A percentile compares a stretch with the other conserved stretches of the same genome.
Evolutionary conservation across 192 early-diverging fungal species (phyloP).

Genomic region (Coemansia reversa): DNA sequence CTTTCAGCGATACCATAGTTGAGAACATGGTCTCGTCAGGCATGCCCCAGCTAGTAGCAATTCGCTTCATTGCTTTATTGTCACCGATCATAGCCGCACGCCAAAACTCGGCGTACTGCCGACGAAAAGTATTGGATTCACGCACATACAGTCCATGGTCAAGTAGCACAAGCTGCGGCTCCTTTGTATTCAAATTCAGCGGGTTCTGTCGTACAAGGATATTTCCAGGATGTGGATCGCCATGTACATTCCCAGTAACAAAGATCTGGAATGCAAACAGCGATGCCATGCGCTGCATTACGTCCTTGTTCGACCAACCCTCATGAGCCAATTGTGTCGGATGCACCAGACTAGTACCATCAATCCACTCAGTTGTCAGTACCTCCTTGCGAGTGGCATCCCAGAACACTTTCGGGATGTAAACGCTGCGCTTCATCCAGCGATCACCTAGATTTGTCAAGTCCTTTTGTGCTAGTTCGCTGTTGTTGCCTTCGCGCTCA

Average conservation of each 20-base stretch:
- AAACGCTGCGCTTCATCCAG: slow-evolving; percentile 54
- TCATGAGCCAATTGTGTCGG: slow-evolving; percentile 31
- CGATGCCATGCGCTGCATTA: slow-evolving; percentile 74
- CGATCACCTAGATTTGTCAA: slow-evolving; percentile 54
- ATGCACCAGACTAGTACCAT: slow-evolving; percentile 73
- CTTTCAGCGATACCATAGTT: slow-evolving; percentile 44
- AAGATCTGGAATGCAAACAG: slow-evolving; percentile 89
- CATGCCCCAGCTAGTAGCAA: slow-evolving; percentile 72
- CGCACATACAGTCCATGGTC: slow-evolving; percentile 93
- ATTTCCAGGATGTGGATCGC: slow-evolving; percentile 86
- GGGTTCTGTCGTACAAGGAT: slow-evolving; percentile 75
- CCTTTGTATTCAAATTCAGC: slow-evolving; percentile 13
- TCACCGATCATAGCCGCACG: slow-evolving; percentile 77
- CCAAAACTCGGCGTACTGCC: slow-evolving; percentile 85
- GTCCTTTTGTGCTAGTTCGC: slow-evolving; percentile 59
- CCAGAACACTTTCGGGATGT: slow-evolving; percentile 79
- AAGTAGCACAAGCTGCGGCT: slow-evolving; percentile 74
- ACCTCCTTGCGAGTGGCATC: slow-evolving; percentile 68
- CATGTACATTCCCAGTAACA: slow-evolving; percentile 81
- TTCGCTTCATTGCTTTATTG: slow-evolving; percentile 57
- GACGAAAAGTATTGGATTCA: slow-evolving; percentile 65
- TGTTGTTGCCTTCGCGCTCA: slow-evolving; percentile 79
- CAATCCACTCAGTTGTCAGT: slow-evolving; percentile 88
- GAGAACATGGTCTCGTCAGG: slow-evolving; percentile 44
- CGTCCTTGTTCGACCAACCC: slow-evolving; percentile 38